Evolutionary conservation across 305 asterid species (phyloP).

Genomic region (Lippia alba): DNA sequence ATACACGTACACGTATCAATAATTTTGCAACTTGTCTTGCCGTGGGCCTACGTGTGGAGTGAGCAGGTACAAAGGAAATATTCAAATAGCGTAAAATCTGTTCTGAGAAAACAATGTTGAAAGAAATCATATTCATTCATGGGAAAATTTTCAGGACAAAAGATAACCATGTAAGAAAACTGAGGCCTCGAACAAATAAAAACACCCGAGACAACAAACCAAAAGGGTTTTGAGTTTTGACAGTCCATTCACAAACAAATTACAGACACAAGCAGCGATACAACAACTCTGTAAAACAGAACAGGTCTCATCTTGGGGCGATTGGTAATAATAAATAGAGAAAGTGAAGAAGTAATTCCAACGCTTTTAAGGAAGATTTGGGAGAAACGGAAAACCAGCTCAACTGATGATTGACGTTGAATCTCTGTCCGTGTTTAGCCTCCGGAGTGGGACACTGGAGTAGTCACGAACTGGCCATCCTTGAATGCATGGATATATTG

Average conservation of each 20-base stretch:
- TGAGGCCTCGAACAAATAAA: conserved; percentile 15
- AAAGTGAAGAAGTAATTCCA: neutral
- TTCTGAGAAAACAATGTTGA: neutral
- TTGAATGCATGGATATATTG: conserved; percentile 77
- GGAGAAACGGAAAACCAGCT: conserved; percentile 16
- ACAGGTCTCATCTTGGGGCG: conserved; percentile 29
- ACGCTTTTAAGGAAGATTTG: conserved; percentile 26
- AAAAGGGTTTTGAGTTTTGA: neutral
- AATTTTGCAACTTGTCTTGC: no score
- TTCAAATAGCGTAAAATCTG: no score
- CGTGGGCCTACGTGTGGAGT: no score
- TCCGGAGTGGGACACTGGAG: conserved; percentile 92
- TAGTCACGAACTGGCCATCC: conserved; percentile 87
- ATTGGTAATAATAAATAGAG: conserved; percentile 21
- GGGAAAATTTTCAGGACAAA: neutral
- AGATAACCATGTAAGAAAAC: neutral
- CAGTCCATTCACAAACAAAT: conserved; percentile 12
- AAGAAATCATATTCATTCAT: neutral
- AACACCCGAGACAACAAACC: conserved; percentile 8
- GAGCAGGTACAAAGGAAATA: no score
- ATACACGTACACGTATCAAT: no score
- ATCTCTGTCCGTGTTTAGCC: conserved; percentile 45
- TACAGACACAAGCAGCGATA: conserved; percentile 20
- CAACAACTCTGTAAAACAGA: conserved; percentile 32
- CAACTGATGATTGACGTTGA: neutral